A percentile compares a stretch with the other conserved stretches of the same genome.
Evolutionary conservation across 2,329 filamentous ascomycete genomes (phyloP).

Genomic region (Penicillium sp.): DNA sequence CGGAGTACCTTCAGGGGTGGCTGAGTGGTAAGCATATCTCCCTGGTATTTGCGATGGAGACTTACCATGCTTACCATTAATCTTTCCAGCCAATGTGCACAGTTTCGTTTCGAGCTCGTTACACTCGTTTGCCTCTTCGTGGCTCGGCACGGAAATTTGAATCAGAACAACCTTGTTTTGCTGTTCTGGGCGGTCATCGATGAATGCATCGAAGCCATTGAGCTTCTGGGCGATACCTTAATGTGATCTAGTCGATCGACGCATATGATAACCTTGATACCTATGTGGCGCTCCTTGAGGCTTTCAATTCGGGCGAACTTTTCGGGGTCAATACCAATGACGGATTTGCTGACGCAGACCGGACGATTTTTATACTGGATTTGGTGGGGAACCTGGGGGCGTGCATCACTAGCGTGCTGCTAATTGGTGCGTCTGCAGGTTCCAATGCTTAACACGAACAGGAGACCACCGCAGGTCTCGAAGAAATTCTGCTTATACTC

Average conservation of each 20-base stretch:
- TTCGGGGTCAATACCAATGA: conserved; percentile 91
- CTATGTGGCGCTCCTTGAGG: conserved; percentile 77
- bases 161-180: conserved; percentile 89
- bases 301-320: conserved; percentile 83
- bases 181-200: conserved; percentile 89
- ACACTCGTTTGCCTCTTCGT: conserved; percentile 86
- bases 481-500: conserved; percentile 91
- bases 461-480: conserved; percentile 79
- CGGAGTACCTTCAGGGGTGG: conserved; percentile 91
- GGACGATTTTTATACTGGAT: conserved; percentile 80
- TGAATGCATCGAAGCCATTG: conserved; percentile 84
- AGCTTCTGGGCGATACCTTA: conserved; percentile 93
- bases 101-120: conserved; percentile 87
- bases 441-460: conserved; percentile 55
- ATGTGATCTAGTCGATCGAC: conserved; percentile 95
- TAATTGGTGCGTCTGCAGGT: not conserved
- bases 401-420: conserved; percentile 30
- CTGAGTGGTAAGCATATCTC: conserved; percentile 33
- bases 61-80: conserved; percentile 81
- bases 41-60: not conserved
- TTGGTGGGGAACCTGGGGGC: conserved; percentile 70
- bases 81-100: conserved; percentile 86
- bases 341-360: conserved; percentile 82
- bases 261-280: conserved; percentile 85
- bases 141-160: conserved; percentile 84